Conservation (phyloP, 1,139 yeast genomes). For the Magnusiomyces clavatus region DNA sequence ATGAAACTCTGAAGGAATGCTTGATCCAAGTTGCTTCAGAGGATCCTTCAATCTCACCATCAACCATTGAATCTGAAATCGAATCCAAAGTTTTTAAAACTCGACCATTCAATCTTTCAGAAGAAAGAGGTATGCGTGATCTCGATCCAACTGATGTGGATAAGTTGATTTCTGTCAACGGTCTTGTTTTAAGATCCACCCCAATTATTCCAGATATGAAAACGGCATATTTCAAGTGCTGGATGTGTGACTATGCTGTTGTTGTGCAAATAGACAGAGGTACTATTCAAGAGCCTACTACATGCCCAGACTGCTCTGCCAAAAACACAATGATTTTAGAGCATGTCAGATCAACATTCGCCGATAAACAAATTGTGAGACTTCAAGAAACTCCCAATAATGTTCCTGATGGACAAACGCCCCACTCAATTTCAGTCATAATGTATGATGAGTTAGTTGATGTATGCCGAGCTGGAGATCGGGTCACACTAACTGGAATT, state of each 20-base stretch:
- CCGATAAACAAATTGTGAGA: conserved; percentile 90
- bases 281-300: conserved; percentile 83
- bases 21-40: conserved; percentile 56
- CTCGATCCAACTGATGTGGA: conserved; percentile 94
- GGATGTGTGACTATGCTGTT: conserved; percentile 87
- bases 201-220: conserved; percentile 97
- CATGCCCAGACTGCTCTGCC: conserved; percentile 87
- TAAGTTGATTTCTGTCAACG: conserved; percentile 84
- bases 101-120: conserved; percentile 58
- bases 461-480: conserved; percentile 92
- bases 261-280: conserved; percentile 94
- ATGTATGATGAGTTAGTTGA: conserved; percentile 96
- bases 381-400: conserved; percentile 95
- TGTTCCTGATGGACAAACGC: conserved; percentile 99
- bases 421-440: conserved; percentile 89
- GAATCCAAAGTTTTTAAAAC: conserved; percentile 80
- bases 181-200: conserved; percentile 81
- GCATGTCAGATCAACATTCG: conserved; percentile 87
- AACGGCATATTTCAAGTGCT: conserved; percentile 92
- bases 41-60: conserved; percentile 21
- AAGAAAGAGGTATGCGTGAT: conserved; percentile 83
- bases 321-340: conserved; percentile 81
- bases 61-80: conserved; percentile 45
- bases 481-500: conserved; percentile 91
- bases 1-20: conserved; percentile 87